phyloP scores from a whole-genome alignment of 2,329 filamentous ascomycete genomes.

The Nectriaceae sp. region DNA sequence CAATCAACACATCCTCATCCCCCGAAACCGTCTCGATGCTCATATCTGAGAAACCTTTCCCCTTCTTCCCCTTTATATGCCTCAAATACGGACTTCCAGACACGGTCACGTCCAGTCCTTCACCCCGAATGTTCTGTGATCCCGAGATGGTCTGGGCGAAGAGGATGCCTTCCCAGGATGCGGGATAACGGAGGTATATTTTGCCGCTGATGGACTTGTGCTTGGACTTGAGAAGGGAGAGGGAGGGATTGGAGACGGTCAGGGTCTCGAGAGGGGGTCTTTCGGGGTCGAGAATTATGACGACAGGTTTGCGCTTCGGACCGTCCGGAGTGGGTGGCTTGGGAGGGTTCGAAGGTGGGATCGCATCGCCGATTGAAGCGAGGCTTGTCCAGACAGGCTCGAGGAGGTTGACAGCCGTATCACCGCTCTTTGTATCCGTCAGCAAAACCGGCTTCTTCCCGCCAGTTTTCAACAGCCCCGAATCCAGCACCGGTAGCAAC shows the following conservation, averaged over 20 bases:
- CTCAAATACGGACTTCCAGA: slow-evolving; percentile 35
- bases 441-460: slow-evolving; percentile 32
- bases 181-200: slow-evolving; percentile 47
- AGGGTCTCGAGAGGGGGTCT: background rate
- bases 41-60: slow-evolving; percentile 37
- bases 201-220: slow-evolving; percentile 49
- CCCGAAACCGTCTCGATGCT: slow-evolving; percentile 35
- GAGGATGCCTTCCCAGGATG: slow-evolving; percentile 51
- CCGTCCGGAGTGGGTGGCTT: slow-evolving; percentile 11
- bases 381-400: slow-evolving; percentile 46
- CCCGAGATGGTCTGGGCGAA: slow-evolving; percentile 43
- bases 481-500: slow-evolving; percentile 46
- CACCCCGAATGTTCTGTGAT: slow-evolving; percentile 40
- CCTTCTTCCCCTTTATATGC: slow-evolving; percentile 43
- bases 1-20: slow-evolving; percentile 29
- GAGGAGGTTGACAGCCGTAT: slow-evolving; percentile 38
- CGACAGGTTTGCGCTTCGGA: slow-evolving; percentile 21
- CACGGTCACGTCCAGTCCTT: slow-evolving; percentile 41
- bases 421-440: slow-evolving; percentile 48
- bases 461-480: slow-evolving; percentile 12
- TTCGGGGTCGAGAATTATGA: slow-evolving; percentile 11
- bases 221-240: slow-evolving; percentile 40
- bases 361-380: slow-evolving; percentile 6
- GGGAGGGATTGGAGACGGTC: slow-evolving; percentile 8
- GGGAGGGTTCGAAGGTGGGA: slow-evolving; percentile 12